Conservation (phyloP, 1,284 basidiomycete species). For the Coniferiporia sulphurascens region DNA sequence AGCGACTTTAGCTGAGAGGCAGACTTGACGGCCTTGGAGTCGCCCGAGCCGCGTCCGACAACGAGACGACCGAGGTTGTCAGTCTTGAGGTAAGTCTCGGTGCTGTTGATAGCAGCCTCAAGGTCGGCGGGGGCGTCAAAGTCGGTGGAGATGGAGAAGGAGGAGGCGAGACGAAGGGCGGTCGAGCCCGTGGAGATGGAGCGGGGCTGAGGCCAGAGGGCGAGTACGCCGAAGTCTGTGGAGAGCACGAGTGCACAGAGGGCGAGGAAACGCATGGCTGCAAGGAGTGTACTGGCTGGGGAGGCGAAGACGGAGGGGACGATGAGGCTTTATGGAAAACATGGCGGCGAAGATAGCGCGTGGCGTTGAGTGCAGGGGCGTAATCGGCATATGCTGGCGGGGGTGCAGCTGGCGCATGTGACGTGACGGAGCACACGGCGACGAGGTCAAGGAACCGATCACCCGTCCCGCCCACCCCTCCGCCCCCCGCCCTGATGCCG, state of each 20-base stretch:
- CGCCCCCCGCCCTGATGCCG: too few relatives aligned
- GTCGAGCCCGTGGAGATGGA: background rate
- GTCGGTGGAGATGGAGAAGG: constrained; percentile 5
- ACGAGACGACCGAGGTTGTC: constrained; percentile 49
- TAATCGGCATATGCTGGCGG: too few relatives aligned
- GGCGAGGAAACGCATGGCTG: background rate
- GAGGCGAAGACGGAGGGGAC: too few relatives aligned
- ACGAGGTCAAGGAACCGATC: too few relatives aligned
- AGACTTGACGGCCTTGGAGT: background rate
- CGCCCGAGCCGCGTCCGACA: constrained; percentile 40
- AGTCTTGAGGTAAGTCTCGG: constrained; percentile 35
- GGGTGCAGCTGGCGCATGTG: too few relatives aligned
- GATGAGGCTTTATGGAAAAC: too few relatives aligned
- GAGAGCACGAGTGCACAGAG: background rate
- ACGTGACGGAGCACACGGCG: too few relatives aligned
- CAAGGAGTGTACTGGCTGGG: too few relatives aligned
- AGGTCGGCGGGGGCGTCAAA: constrained; percentile 30
- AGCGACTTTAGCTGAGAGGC: background rate
- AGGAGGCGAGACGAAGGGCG: constrained; percentile 1
- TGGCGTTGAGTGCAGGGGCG: too few relatives aligned
- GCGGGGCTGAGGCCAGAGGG: constrained; percentile 12
- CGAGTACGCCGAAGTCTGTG: constrained; percentile 27
- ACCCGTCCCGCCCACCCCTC: too few relatives aligned
- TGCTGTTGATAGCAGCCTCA: constrained; percentile 35
- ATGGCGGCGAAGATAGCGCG: too few relatives aligned